These are phyloP conservation scores for Nothomitra cinnamomea DNA, from an alignment of 2,329 filamentous ascomycete species.

Conservation along the genomic window DNA sequence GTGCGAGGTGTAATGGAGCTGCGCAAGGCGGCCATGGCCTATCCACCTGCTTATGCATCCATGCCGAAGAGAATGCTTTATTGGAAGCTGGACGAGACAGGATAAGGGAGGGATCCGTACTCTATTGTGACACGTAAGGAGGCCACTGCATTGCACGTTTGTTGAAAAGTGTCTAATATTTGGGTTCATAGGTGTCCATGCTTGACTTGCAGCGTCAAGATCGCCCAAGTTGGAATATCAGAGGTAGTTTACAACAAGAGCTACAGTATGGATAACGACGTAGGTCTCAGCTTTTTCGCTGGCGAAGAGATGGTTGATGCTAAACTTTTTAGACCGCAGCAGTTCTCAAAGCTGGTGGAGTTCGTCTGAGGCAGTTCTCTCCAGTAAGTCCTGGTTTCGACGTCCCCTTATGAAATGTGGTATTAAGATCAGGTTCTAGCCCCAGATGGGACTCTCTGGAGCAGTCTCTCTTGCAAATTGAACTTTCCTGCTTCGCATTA, in stretches of 20 bases:
- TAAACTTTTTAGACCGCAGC: conserved; percentile 42
- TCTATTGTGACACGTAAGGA: conserved; percentile 72
- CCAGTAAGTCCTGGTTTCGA: conserved; percentile 39
- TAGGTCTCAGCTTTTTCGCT: conserved; percentile 14
- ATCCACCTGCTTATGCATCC: conserved; percentile 84
- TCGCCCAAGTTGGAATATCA: conserved; percentile 84
- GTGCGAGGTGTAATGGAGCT: conserved; percentile 62
- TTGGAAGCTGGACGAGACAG: conserved; percentile 86
- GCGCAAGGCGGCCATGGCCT: conserved; percentile 54
- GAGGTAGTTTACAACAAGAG: conserved; percentile 91
- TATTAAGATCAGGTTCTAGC: conserved; percentile 11
- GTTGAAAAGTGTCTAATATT: conserved; percentile 1
- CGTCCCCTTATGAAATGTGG: conserved; percentile 1
- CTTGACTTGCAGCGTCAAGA: conserved; percentile 96
- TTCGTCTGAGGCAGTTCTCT: conserved; percentile 72
- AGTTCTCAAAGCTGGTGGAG: conserved; percentile 70
- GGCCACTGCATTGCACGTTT: neutral
- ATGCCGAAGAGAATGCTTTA: conserved; percentile 93
- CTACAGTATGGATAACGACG: conserved; percentile 81
- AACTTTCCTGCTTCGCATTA: neutral
- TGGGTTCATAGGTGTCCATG: conserved; percentile 54
- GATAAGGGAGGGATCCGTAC: conserved; percentile 61
- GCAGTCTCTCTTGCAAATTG: neutral
- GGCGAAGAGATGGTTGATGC: neutral
- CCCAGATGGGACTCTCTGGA: conserved; percentile 12